Evolutionary conservation across 1,139 yeast species (phyloP).

Genomic region (Kazachstania sp.): DNA sequence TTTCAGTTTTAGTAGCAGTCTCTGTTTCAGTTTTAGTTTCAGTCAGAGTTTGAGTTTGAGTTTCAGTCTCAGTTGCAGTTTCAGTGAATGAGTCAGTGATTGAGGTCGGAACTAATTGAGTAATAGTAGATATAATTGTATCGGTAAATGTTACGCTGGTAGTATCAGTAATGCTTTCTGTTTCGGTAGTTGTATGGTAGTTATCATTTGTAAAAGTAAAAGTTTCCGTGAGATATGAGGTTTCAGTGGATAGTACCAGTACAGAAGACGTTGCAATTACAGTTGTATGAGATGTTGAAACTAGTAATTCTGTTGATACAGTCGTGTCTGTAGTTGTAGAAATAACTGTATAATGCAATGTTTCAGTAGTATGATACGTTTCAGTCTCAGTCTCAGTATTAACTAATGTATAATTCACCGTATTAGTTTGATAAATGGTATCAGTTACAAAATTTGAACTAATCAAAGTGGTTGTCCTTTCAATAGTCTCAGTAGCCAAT

Average conservation of each 20-base stretch:
- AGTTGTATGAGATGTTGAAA: background rate
- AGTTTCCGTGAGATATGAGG: background rate
- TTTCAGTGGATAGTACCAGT: background rate
- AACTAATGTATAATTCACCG: background rate
- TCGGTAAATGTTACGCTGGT: background rate
- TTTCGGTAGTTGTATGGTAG: background rate
- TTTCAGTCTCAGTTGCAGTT: background rate
- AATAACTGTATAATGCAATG: background rate
- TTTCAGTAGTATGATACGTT: background rate
- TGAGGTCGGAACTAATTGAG: background rate
- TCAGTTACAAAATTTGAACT: background rate
- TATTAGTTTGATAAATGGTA: background rate
- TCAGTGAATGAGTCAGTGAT: background rate
- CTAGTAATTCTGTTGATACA: background rate
- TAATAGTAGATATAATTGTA: background rate
- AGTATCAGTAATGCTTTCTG: background rate
- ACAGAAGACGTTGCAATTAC: background rate
- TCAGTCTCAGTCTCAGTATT: background rate
- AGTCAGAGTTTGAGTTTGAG: background rate
- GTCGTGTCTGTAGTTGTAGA: background rate
- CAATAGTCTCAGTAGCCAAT: background rate
- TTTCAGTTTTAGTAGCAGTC: background rate
- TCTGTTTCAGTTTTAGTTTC: background rate
- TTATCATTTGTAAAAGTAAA: background rate
- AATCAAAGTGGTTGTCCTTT: background rate